Percentiles rank a stretch among this genome's conserved stretches.
Conservation (phyloP, 2,329 filamentous ascomycete species). For the Plenodomus tracheiphilus region DNA sequence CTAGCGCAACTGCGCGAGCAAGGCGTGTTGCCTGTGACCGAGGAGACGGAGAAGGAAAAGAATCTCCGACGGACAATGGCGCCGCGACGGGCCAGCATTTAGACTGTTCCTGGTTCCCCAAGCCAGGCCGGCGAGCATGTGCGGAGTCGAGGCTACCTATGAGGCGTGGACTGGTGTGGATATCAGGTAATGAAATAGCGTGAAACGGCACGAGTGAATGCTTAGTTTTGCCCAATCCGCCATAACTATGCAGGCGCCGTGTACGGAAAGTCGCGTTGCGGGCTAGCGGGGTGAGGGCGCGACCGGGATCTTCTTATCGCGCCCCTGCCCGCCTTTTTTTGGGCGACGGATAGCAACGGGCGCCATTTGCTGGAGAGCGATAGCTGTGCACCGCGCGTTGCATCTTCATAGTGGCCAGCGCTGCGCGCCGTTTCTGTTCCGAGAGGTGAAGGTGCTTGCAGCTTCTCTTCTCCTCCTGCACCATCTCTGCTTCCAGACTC, state of each 20-base stretch:
- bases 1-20: slow-evolving; percentile 75
- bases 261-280: slow-evolving; percentile 14
- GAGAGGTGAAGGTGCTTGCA: slow-evolving; percentile 6
- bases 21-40: slow-evolving; percentile 67
- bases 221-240: slow-evolving; percentile 22
- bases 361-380: slow-evolving; percentile 7
- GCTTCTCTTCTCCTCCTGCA: slow-evolving; percentile 1
- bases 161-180: slow-evolving; percentile 3
- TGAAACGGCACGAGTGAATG: slow-evolving; percentile 12
- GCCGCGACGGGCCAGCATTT: slow-evolving; percentile 43
- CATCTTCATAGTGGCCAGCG: neutral
- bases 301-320: slow-evolving; percentile 16
- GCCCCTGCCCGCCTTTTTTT: neutral
- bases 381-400: neutral
- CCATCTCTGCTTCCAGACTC: neutral
- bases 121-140: neutral
- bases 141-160: slow-evolving; percentile 13
- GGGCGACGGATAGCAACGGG: slow-evolving; percentile 19
- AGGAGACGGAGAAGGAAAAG: slow-evolving; percentile 56
- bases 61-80: slow-evolving; percentile 58
- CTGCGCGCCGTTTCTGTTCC: neutral
- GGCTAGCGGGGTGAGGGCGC: slow-evolving; percentile 14
- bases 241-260: slow-evolving; percentile 13
- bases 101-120: no score
- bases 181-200: slow-evolving; percentile 25